Conservation (phyloP, 169 alveolate species). For the Ichthyophthirius multifiliis region DNA sequence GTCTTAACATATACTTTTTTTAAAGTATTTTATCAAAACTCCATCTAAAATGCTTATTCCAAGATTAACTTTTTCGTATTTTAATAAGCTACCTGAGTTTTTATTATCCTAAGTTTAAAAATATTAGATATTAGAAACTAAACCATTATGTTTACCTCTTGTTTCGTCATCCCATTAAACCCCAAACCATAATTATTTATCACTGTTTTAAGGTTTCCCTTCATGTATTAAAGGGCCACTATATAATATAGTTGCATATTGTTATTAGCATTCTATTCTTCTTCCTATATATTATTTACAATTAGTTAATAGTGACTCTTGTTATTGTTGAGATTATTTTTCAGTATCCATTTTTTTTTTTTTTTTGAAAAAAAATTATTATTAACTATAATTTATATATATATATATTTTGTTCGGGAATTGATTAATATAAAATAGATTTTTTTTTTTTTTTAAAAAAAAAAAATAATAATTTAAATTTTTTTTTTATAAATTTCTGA, state of each 20-base stretch:
- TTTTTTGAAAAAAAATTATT: no score
- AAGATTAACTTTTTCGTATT: conserved; percentile 44
- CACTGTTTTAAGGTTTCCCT: conserved; percentile 60
- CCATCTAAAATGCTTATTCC: conserved; percentile 59
- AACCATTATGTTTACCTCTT: conserved; percentile 70
- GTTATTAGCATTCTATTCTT: conserved; percentile 55
- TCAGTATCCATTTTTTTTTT: no score
- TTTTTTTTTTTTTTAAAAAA: no score
- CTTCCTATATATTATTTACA: conserved; percentile 19
- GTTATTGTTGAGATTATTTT: no score
- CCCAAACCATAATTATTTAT: conserved; percentile 57
- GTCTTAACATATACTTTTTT: conserved; percentile 5
- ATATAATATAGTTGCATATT: conserved; percentile 59
- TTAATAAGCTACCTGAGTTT: conserved; percentile 58
- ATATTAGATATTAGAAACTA: conserved; percentile 55
- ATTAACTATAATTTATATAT: no score
- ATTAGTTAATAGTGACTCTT: no score
- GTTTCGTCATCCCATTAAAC: conserved; percentile 66
- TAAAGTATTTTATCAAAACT: conserved; percentile 34
- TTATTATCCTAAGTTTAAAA: conserved; percentile 49
- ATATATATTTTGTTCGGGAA: no score
- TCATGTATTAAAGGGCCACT: conserved; percentile 65
- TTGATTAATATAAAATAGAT: no score
- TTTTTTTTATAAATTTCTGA: no score
- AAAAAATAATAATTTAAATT: no score